Percentiles rank a stretch among this genome's conserved stretches.
Conservation (phyloP, 768 basidiomycete genomes). For the Mycena vitilis region DNA sequence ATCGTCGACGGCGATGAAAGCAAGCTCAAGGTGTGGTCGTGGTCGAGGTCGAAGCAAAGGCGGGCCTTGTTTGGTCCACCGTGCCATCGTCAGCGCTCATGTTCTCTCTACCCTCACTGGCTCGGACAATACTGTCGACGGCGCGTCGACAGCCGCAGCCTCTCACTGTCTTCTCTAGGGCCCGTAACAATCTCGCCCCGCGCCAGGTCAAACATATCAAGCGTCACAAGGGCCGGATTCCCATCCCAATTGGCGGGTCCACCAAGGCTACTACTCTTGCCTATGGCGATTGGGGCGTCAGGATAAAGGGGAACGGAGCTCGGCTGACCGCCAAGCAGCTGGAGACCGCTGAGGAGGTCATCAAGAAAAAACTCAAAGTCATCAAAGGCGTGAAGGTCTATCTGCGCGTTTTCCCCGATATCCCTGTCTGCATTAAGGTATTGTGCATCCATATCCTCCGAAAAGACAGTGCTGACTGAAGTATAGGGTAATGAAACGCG, state of each 20-base stretch:
- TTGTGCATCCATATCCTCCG: conserved; percentile 27
- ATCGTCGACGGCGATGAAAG: conserved; percentile 48
- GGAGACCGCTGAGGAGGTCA: conserved; percentile 84
- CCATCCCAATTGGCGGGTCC: conserved; percentile 90
- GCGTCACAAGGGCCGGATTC: conserved; percentile 90
- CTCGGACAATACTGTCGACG: conserved; percentile 26
- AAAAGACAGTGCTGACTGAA: not conserved
- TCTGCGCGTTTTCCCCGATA: conserved; percentile 93
- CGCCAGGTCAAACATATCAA: conserved; percentile 85
- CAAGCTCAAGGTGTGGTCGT: conserved; percentile 19
- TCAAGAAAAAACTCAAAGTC: conserved; percentile 89
- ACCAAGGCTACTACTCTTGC: conserved; percentile 93
- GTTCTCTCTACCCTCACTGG: conserved; percentile 34
- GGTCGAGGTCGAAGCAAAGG: conserved; percentile 10
- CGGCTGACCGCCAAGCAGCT: conserved; percentile 93
- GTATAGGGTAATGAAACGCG: conserved; percentile 94
- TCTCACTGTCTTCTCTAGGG: conserved; percentile 54
- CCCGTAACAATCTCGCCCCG: conserved; percentile 82
- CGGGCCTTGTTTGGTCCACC: conserved; percentile 17
- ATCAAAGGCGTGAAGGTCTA: conserved; percentile 91
- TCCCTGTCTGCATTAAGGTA: conserved; percentile 97
- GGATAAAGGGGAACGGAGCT: conserved; percentile 85
- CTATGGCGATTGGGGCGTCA: conserved; percentile 91
- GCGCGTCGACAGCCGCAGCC: conserved; percentile 35
- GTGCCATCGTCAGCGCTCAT: not conserved